Percentiles rank a stretch among this genome's conserved stretches.
These are phyloP conservation scores for Russula griseocarnosa DNA, from an alignment of 768 basidiomycete genomes.

Conservation along the genomic window DNA sequence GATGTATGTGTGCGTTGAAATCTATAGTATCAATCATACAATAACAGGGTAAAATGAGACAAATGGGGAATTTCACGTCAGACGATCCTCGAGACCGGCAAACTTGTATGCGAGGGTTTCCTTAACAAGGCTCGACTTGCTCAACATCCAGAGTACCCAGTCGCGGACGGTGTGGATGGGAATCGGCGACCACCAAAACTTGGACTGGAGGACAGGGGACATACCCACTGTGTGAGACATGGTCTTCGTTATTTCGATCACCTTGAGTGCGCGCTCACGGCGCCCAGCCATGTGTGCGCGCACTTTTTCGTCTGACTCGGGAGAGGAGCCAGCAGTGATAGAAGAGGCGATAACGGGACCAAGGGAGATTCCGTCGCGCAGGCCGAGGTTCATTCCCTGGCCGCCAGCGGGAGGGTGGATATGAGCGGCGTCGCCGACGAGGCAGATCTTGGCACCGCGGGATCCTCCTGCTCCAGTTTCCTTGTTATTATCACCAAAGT, in stretches of 20 bases:
- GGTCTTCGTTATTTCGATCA: constrained; percentile 42
- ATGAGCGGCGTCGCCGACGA: constrained; percentile 49
- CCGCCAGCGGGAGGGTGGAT: constrained; percentile 54
- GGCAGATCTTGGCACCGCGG: constrained; percentile 27
- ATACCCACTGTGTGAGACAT: constrained; percentile 32
- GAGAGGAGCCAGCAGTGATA: constrained; percentile 33
- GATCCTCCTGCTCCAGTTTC: constrained; percentile 12
- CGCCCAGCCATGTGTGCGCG: constrained; percentile 38
- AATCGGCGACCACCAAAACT: constrained; percentile 27
- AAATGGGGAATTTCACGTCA: constrained; percentile 1
- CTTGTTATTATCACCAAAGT: constrained; percentile 26
- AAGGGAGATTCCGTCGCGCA: constrained; percentile 50
- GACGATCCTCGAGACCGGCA: constrained; percentile 34
- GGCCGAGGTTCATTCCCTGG: constrained; percentile 55
- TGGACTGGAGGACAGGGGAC: constrained; percentile 32
- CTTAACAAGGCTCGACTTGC: constrained; percentile 29
- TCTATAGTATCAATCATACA: background rate
- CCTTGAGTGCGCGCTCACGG: constrained; percentile 40
- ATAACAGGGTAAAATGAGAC: background rate
- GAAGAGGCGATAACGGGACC: constrained; percentile 39
- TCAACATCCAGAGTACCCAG: constrained; percentile 30
- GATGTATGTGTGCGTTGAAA: background rate
- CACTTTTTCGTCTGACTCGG: constrained; percentile 35
- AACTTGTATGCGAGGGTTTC: constrained; percentile 31
- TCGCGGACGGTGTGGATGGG: constrained; percentile 30